Evolutionary conservation across 345 rosid genomes (phyloP).

Genomic region (Barbarea vulgaris): DNA sequence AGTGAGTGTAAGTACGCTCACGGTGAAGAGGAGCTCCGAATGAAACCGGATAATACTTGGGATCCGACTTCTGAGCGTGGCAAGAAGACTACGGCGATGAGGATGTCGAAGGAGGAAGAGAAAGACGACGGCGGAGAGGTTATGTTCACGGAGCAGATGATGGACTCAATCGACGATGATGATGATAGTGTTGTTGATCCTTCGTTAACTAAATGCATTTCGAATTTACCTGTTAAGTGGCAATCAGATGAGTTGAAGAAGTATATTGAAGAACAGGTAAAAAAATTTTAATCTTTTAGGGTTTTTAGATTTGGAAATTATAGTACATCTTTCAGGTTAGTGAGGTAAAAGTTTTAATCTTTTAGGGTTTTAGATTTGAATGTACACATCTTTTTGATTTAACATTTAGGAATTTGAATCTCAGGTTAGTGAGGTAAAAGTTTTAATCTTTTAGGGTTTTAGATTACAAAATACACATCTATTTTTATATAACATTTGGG

Average conservation of each 20-base stretch:
- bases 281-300: conserved; percentile 11
- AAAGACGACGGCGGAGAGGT: conserved; percentile 43
- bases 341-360: conserved; percentile 45
- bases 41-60: conserved; percentile 83
- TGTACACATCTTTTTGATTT: not conserved
- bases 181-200: conserved; percentile 45
- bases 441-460: not conserved
- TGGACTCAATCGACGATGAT: conserved; percentile 45
- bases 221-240: conserved; percentile 82
- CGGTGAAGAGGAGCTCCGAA: conserved; percentile 82
- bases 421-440: conserved; percentile 43
- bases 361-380: not conserved
- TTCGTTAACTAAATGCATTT: conserved; percentile 70
- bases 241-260: conserved; percentile 56
- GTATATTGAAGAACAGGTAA: conserved; percentile 68
- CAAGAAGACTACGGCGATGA: conserved; percentile 51
- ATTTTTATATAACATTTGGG: not conserved
- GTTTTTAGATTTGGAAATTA: not conserved
- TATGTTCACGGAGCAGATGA: conserved; percentile 64
- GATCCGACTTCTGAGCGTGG: conserved; percentile 92
- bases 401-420: not conserved
- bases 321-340: too few relatives aligned
- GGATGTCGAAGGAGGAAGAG: conserved; percentile 40
- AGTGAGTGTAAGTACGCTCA: conserved; percentile 79
- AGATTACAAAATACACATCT: not conserved